Percentiles rank a stretch among this genome's conserved stretches.
phyloP scores from a whole-genome alignment of 192 early-diverging fungal genomes.

The Paraglomus occultum region DNA sequence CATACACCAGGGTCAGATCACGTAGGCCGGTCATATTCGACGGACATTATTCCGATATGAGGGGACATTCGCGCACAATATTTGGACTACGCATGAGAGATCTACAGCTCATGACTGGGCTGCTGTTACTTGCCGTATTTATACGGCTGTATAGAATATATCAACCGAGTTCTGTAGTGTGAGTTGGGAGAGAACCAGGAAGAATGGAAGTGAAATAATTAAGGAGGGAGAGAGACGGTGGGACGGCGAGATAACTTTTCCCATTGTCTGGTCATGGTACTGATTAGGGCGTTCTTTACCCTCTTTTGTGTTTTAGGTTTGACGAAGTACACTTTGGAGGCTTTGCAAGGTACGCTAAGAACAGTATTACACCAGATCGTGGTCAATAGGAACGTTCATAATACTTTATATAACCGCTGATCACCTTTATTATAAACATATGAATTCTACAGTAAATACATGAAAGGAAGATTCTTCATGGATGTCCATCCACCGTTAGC shows the following conservation, averaged over 20 bases:
- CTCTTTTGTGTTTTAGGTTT: slow-evolving; percentile 62
- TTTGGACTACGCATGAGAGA: slow-evolving; percentile 17
- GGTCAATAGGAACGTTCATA: too few species aligned
- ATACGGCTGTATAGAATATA: slow-evolving; percentile 45
- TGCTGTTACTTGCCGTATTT: slow-evolving; percentile 37
- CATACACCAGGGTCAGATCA: too few species aligned
- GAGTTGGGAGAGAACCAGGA: slow-evolving; percentile 26
- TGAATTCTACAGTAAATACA: slow-evolving; percentile 60
- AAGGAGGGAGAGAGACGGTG: not conserved
- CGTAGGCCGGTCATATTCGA: too few species aligned
- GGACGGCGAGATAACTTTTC: not conserved
- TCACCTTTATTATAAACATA: slow-evolving; percentile 38
- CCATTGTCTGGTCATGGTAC: not conserved
- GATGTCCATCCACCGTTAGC: slow-evolving; percentile 97
- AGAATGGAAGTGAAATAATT: too few species aligned
- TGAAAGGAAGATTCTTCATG: slow-evolving; percentile 85
- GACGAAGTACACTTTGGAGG: slow-evolving; percentile 99
- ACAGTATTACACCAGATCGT: too few species aligned
- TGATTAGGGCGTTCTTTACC: slow-evolving; percentile 2
- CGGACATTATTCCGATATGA: not conserved
- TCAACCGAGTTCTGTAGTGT: slow-evolving; percentile 50
- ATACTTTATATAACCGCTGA: slow-evolving; percentile 39
- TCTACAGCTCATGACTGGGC: slow-evolving; percentile 29
- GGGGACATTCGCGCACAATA: not conserved
- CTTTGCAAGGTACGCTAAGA: slow-evolving; percentile 59